Conservation (phyloP, 768 basidiomycete genomes). For the Suillus alpinus region DNA sequence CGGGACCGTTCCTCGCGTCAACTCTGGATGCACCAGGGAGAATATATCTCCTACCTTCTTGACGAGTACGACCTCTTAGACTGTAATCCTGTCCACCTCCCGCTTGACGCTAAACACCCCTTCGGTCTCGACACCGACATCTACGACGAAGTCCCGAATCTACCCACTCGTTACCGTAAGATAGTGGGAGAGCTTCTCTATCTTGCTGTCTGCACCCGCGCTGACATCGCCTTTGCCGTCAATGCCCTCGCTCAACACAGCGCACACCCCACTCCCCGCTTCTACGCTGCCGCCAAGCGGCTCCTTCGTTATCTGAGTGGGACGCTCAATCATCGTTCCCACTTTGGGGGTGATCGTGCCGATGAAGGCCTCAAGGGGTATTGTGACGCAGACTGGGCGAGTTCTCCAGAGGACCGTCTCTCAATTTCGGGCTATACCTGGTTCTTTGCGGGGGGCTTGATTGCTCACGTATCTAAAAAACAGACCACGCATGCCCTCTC, state of each 20-base stretch:
- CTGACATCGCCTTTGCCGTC: conserved; percentile 34
- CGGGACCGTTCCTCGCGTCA: not conserved
- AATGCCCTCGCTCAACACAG: conserved; percentile 28
- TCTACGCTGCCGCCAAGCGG: conserved; percentile 20
- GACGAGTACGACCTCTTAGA: not conserved
- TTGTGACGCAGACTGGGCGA: conserved; percentile 15
- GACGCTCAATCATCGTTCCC: conserved; percentile 15
- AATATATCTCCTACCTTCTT: no score
- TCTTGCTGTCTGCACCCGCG: conserved; percentile 23
- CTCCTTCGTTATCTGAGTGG: conserved; percentile 27
- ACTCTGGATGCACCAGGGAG: no score
- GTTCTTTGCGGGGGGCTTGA: conserved; percentile 19
- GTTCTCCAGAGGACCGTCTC: conserved; percentile 5
- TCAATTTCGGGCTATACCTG: conserved; percentile 22
- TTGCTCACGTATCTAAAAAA: not conserved
- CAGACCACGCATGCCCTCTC: conserved; percentile 19
- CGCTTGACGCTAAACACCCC: not conserved
- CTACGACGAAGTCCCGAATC: not conserved
- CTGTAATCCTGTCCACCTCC: not conserved
- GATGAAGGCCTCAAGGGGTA: not conserved
- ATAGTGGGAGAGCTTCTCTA: conserved; percentile 2
- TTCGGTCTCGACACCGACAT: not conserved
- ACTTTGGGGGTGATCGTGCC: conserved; percentile 5
- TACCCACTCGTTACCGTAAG: not conserved
- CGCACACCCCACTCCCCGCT: conserved; percentile 21